Base-by-base conservation (phyloP, 2,329 filamentous ascomycete species). In the Penicillium paneum region DNA sequence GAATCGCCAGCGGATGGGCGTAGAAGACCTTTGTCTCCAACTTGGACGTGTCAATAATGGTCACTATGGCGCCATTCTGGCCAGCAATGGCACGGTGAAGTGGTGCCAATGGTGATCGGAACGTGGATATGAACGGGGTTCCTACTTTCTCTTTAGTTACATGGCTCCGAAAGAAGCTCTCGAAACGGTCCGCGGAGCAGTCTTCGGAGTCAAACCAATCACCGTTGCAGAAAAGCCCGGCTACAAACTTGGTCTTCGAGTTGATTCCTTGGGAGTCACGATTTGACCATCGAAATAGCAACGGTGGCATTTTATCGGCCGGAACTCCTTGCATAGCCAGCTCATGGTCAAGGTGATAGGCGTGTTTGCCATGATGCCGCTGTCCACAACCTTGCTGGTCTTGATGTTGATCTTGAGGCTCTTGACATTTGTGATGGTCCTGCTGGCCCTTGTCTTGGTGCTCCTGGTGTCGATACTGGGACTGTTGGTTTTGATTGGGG, bases 81-180 rank as follows among this genome's bases (percentile, higher is more conserved):
- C 56, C 43, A 5, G 59, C 52, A 3, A 74, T n/a, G 0, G 65
- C 69, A 35, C 72, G 60, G 38, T 75, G 71, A 0, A 75, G 39
- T 0, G 71, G 67, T 0, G 67, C 44, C 0, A 75, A 49, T 1
- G 65, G 64, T 0, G 63, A 60, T 0, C 39, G 46, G 5, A 59
- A 71, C 0, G 67, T 65, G 0, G 73, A 75, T 5, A 76, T 72
- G 11, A 75, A 73, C 0, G 73, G 72, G 0, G 69, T 67, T 0
- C 51, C 42, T 1, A 61, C 34, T 0, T 58, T 34, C 3, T 57
- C 21, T 17, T 58, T 66, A 0, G 57, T 61, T 0, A 71, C 62
- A 54, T 75, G 72, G 0, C 48, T 60, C 1, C 46, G 40, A 8
- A 71, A 59, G 13, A 62, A 55, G 0, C 52, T 7, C 0, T 66